A percentile compares a stretch with the other conserved stretches of the same genome.
Evolutionary conservation across 2,329 filamentous ascomycete species (phyloP).

Genomic region (Zasmidium cellare): DNA sequence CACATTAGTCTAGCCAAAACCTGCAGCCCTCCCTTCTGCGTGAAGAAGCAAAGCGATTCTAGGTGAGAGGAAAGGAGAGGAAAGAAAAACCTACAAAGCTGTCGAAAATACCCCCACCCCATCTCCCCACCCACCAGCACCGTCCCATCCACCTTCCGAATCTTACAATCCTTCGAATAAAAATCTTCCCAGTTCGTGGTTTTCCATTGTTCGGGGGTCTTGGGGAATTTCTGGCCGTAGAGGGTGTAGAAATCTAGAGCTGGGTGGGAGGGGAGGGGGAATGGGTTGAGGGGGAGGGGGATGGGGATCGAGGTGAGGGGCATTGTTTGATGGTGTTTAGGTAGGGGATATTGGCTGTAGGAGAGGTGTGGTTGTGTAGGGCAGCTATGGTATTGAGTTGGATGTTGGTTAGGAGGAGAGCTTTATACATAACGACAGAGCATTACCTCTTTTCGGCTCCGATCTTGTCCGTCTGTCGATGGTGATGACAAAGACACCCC

Average conservation of each 20-base stretch:
- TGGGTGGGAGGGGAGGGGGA: background rate
- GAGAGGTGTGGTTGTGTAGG: background rate
- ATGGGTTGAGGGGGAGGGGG: background rate
- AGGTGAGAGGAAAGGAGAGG: background rate
- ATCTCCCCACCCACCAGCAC: background rate
- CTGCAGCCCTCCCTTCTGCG: too few relatives aligned
- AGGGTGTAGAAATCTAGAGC: constrained; percentile 11
- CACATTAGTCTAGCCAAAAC: too few relatives aligned
- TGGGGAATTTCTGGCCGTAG: constrained; percentile 17
- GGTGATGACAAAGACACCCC: too few relatives aligned
- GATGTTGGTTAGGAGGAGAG: too few relatives aligned
- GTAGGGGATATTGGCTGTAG: background rate
- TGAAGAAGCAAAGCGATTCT: too few relatives aligned
- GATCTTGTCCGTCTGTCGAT: too few relatives aligned
- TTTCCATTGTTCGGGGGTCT: constrained; percentile 9
- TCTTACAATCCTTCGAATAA: constrained; percentile 12
- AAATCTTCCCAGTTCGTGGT: constrained; percentile 2
- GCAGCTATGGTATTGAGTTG: too few relatives aligned
- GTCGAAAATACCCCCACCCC: constrained; percentile 10
- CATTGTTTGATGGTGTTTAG: background rate
- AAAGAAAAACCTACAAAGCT: constrained; percentile 1
- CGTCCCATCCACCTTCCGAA: constrained; percentile 2
- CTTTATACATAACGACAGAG: too few relatives aligned
- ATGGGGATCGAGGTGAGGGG: background rate
- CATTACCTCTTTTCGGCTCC: too few relatives aligned